Evolutionary conservation across 2,329 filamentous ascomycete genomes (phyloP), one percentile per base, ranked within the genome.

Genomic region (Aureobasidium sp.): DNA sequence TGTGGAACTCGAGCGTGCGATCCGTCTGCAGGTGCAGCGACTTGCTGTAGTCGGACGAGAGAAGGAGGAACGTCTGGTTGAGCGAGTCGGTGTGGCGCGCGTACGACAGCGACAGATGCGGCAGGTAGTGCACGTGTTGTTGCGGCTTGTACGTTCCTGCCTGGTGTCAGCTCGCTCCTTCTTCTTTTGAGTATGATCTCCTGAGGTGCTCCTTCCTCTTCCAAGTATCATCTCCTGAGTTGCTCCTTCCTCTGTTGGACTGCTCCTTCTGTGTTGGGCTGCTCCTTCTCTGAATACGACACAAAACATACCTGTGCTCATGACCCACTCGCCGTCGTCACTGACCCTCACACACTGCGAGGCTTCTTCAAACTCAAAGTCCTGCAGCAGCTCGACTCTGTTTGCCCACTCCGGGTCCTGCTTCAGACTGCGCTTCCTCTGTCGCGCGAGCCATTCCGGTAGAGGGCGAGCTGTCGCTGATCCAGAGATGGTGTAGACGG

Each of bases 291-390:
- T n/a, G n/a, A n/a, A n/a, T n/a, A n/a, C n/a, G n/a, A n/a, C n/a
- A n/a, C n/a, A n/a, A n/a, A n/a, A n/a, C n/a, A 80, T 84, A 77
- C 90, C 91, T 57, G 92, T 95, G 69, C 89, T 95, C 89, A 96
- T 94, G 42, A 94, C 85, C 92, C 94, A 99, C 71, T 97, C 87
- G 51, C 93, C 93, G 82, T 99, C 94, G 61, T 96, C 92, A 68
- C 90, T 96, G 64, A 94, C 84, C 53, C 90, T 84, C 64, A 99
- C 84, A 71, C 93, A 96, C 66, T 87, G 84, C 71, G 91, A 96
- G 42, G 95, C 93, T 75, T 96, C 92, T 69, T 96, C 92, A 69
- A 99, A 97, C 70, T 95, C 92, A 73, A 99, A 99, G 71, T 99
- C 94, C 70, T 99, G 94, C 38, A 99, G 82, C 61, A 99, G 80